Percentiles rank a stretch among this genome's conserved stretches.
phyloP scores from a whole-genome alignment of 2,329 filamentous ascomycete species.

The Macrophomina tecta region DNA sequence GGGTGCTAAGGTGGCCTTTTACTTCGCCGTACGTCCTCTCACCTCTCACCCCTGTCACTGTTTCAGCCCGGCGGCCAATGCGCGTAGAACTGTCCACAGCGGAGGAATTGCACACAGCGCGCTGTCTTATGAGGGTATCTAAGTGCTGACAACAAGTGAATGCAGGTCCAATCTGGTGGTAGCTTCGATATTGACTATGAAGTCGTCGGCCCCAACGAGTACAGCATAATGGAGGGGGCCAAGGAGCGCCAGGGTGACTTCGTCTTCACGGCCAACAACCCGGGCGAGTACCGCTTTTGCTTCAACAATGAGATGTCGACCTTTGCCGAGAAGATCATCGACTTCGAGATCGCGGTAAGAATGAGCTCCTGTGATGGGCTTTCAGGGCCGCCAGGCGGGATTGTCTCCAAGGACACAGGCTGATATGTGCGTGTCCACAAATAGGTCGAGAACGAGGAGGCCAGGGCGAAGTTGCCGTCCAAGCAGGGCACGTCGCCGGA shows the following conservation, averaged over 20 bases:
- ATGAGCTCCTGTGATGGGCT: background rate
- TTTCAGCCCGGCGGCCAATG: background rate
- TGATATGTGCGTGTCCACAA: background rate
- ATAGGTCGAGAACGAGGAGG: conserved; percentile 88
- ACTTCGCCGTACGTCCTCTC: conserved; percentile 80
- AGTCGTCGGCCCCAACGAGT: conserved; percentile 81
- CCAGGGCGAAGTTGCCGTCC: conserved; percentile 75
- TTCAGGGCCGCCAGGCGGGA: background rate
- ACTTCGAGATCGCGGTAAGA: conserved; percentile 93
- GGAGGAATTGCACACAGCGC: too few relatives aligned
- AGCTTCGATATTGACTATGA: conserved; percentile 96
- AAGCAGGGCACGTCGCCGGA: conserved; percentile 89
- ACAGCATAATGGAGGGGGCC: conserved; percentile 80
- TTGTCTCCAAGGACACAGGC: background rate
- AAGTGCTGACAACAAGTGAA: background rate
- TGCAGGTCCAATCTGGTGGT: conserved; percentile 93
- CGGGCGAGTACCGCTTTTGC: conserved; percentile 94
- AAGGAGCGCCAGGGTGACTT: conserved; percentile 97
- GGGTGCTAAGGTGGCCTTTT: conserved; percentile 92
- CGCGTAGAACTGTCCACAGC: background rate
- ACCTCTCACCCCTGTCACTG: too few relatives aligned
- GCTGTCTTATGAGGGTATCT: background rate
- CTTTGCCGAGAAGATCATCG: conserved; percentile 95
- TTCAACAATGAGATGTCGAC: conserved; percentile 99
- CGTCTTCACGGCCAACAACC: conserved; percentile 89